Evolutionary conservation across 1,284 basidiomycete genomes (phyloP), one percentile per base, ranked within the genome.

Genomic region (Sporisorium graminicola): DNA sequence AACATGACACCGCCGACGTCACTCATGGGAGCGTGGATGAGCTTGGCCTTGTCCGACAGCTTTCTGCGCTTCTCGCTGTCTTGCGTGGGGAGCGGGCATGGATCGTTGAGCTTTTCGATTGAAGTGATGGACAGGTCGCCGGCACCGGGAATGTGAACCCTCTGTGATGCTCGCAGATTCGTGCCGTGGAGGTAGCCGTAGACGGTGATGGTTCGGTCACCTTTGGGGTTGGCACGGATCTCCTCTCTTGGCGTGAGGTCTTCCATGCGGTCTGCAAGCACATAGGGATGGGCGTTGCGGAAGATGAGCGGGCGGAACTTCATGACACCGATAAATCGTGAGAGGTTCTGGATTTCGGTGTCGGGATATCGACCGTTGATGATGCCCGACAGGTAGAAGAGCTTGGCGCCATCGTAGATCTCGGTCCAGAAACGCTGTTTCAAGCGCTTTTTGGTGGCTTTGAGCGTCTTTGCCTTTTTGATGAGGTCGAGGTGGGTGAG

Each of bases 401-500:
- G 91, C 86, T 98, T 99, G 51, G 97, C 96, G 55, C 97, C 97
- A 85, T 95, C 93, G 86, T 98, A 98, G 18, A 99, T 98, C 86
- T 99, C 97, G 0, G 96, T 95, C 96, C 97, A 99, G 88, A 99
- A 99, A n/a, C 97, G 93, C 86, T 94, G 96, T 87, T 99, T 99
- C 51, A 99, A 90, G 0, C 92, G 88, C 85, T 98, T 98, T 88
- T 99, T 99, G 58, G 94, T 95, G 54, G 91, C 91, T 69, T 92
- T 93, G 53, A 98, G 90, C 1, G 91, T 92, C 0, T 92, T 90
- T 8, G 92, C 90, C 85, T 95, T 97, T 88, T 98, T 98, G 83
- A 99, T 94, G 70, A 99, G 91, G 87, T 99, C 97, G 50, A 99
- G 90, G 86, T 99, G 97, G 24, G 95, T 93, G 47, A 99, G 91